Base-by-base conservation (phyloP, 164 flowering plant species). In the Vitis riparia region DNA sequence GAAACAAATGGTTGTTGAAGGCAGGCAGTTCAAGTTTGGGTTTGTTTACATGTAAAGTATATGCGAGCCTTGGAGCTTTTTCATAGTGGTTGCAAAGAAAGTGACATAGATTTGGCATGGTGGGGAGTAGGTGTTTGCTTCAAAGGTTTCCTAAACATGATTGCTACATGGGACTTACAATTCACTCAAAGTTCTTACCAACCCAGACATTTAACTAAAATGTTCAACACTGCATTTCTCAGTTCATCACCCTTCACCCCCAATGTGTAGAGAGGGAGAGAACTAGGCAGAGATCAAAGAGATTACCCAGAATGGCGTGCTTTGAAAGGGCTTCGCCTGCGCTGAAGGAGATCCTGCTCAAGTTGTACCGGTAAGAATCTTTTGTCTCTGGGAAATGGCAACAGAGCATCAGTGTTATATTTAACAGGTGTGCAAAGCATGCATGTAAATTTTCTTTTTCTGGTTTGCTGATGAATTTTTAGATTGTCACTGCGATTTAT, bases 301-400 rank as follows among this genome's bases (percentile, higher is more conserved):
- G 44, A 67, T 27, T 9, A n/a, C 47, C 63, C 53, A 61, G 55
- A 9, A 86, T 83, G 89, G 89, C 86, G 47, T 83, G 84, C 78
- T 81, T 91, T 47, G 71, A 80, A 37, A 77, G 78, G 60, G 66
- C 67, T 14, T 80, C 78, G 0, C 78, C 80, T 1, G 71, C 74
- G 14, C 72, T 93, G 60, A 87, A 80, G 79, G 86, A 87, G 62
- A 76, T 89, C 67, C 80, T 93, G 65, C 91, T 87, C 78, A 84
- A 77, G 69, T 55, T 88, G 30, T 71, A 83, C 77, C 69, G 85
- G 93, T 89, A 84, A 68, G 76, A 44, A 55, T 57, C 11, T 0
- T 29, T 47, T 6, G 7, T 37, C 44, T 37, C 5, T 37, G 44
- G 7, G 44, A 37, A 37, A 37, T 37, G 44, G 44, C 44, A 37